phyloP scores from a whole-genome alignment of 2,329 filamentous ascomycete genomes.

The Helminthosporium solani region DNA sequence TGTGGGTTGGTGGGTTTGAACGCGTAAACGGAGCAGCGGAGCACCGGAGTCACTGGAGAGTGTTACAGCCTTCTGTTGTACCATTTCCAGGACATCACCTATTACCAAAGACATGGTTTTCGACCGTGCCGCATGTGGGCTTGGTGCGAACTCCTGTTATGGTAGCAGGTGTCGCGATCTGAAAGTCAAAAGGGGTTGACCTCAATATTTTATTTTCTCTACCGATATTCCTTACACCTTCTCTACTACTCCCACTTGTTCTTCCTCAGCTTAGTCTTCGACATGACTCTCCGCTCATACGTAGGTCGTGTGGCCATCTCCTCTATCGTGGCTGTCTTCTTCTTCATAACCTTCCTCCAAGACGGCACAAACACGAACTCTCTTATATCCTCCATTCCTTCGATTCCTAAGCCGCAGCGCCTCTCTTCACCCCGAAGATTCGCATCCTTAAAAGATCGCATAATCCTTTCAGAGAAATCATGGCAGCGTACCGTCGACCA shows the following conservation, averaged over 20 bases:
- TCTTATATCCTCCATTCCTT: constrained; percentile 25
- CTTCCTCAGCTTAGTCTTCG: background rate
- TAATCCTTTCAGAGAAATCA: constrained; percentile 31
- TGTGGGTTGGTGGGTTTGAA: background rate
- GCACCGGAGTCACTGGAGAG: background rate
- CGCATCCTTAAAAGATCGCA: constrained; percentile 27
- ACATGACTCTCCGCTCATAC: constrained; percentile 1
- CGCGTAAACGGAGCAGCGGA: background rate
- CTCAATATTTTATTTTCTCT: background rate
- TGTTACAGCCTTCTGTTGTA: background rate
- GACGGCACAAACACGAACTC: constrained; percentile 23
- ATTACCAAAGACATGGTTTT: too few species aligned
- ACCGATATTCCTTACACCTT: background rate
- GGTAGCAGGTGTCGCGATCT: too few species aligned
- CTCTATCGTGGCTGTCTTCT: constrained; percentile 22
- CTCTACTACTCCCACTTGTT: background rate
- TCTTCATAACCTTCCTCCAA: constrained; percentile 28
- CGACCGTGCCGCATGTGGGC: too few species aligned
- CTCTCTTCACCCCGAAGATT: constrained; percentile 14
- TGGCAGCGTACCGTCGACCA: constrained; percentile 32
- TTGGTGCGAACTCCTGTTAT: too few species aligned
- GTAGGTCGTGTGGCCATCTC: constrained; percentile 18
- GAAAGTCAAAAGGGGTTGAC: background rate
- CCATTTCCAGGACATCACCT: too few species aligned
- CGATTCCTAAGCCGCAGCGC: constrained; percentile 23